Evolutionary conservation across 495 filamentous ascomycete genomes (phyloP), one percentile per base, ranked within the genome.

Genomic region (Hypoxylon intermedium): DNA sequence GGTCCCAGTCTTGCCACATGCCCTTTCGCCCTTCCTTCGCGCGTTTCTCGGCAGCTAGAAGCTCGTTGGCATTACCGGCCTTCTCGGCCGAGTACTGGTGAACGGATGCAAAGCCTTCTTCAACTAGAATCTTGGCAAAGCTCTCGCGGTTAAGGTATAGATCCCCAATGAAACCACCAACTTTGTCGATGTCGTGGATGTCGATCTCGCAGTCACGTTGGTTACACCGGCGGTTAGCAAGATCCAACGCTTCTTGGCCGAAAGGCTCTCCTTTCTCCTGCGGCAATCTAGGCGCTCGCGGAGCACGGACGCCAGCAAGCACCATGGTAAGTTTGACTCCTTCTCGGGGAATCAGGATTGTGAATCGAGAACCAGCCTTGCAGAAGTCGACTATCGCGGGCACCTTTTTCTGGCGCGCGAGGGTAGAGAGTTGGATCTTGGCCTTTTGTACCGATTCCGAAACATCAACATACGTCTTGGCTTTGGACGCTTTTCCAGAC

Each of bases 151-250:
- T 94, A 68, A 98, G 81, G 65, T 93, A 97, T 1, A 99, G 83
- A 12, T 89, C 89, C 42, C 95, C 95, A 62, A 99, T 97, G 79
- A 99, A 99, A 50, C 93, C 95, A 63, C 95, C 95, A 26, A 91
- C 87, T 78, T 96, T 96, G 77, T 99, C 95, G 48, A 90, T 89
- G 68, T 92, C 92, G 74, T 96, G 89, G 7, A 99, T 87, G 57
- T 98, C 92, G 55, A 99, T 91, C 76, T 98, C 94, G 36, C 96
- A 93, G 67, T 99, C 95, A 40, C 95, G 86, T 79, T 99, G 95
- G 78, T 93, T 87, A 75, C 88, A 90, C 34, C 91, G 87, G 48
- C 83, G 87, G 72, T 90, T 91, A 20, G 91, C 92, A 61, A 96
- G 84, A 24, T 98, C 92, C 45, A 95, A 84, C 1, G 93, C 94